Conservation (phyloP, 306 rosid species). For the Glycine tomentella region DNA sequence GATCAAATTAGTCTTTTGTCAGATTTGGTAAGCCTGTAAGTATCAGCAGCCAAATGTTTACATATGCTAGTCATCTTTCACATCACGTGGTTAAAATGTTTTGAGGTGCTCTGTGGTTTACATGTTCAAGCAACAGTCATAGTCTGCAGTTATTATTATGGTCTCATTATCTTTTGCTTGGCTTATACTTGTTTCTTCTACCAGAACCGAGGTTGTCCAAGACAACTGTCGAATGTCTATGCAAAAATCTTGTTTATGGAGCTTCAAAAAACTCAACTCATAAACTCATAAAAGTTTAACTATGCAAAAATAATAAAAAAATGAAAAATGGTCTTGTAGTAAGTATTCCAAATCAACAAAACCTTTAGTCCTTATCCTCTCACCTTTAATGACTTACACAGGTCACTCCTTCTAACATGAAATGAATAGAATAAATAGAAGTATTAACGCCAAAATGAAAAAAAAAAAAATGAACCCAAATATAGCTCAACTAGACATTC, state of each 20-base stretch:
- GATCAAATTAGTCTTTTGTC: constrained; percentile 83
- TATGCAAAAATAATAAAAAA: background rate
- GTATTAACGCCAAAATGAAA: background rate
- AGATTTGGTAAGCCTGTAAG: constrained; percentile 98
- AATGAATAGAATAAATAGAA: constrained; percentile 14
- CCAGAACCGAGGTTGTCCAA: constrained; percentile 12
- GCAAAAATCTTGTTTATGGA: background rate
- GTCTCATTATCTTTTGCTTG: constrained; percentile 28
- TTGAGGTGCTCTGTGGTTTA: constrained; percentile 26
- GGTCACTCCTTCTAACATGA: background rate
- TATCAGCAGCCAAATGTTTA: constrained; percentile 56
- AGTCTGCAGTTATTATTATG: constrained; percentile 4
- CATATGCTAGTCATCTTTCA: constrained; percentile 45
- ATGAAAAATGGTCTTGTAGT: background rate
- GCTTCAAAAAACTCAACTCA: background rate
- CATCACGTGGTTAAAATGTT: constrained; percentile 1
- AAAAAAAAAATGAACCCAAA: constrained; percentile 5
- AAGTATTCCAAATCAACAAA: constrained; percentile 11
- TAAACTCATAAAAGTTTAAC: background rate
- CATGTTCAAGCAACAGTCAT: constrained; percentile 11
- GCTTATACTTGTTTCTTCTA: background rate
- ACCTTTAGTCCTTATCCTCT: background rate
- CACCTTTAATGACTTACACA: constrained; percentile 1
- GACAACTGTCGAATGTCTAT: background rate
- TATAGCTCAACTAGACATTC: background rate